phyloP scores from a whole-genome alignment of 495 filamentous ascomycete species.

The Daldinia loculata region DNA sequence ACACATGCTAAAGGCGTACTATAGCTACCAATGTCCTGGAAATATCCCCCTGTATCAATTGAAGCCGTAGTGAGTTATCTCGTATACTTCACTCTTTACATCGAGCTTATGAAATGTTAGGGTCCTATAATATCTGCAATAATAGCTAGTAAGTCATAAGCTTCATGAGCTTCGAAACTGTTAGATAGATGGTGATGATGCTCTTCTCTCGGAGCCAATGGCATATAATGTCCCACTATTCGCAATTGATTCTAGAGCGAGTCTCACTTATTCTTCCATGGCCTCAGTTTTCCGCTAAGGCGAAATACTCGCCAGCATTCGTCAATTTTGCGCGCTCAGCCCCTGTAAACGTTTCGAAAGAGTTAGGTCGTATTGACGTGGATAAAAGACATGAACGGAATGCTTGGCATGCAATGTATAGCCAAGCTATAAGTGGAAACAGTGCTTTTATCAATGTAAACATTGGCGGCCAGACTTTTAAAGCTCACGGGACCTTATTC shows the following conservation, averaged over 20 bases:
- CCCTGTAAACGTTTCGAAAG: background rate
- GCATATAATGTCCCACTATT: background rate
- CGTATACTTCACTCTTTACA: background rate
- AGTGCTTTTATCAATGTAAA: slow-evolving; percentile 7
- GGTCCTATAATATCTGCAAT: background rate
- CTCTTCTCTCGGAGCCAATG: background rate
- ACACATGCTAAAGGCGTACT: background rate
- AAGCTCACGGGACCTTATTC: background rate
- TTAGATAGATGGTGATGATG: background rate
- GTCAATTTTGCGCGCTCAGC: background rate
- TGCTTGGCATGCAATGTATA: slow-evolving; percentile 23
- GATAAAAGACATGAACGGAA: slow-evolving; percentile 32
- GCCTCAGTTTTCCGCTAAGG: background rate
- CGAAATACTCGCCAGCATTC: background rate
- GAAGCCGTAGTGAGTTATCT: background rate
- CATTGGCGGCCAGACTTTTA: slow-evolving; percentile 9
- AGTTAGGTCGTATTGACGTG: slow-evolving; percentile 12
- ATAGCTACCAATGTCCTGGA: background rate
- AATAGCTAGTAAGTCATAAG: background rate
- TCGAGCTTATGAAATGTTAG: too few species aligned
- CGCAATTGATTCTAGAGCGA: background rate
- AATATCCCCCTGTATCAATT: background rate
- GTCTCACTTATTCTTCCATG: background rate
- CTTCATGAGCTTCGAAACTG: background rate
- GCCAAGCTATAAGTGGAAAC: slow-evolving; percentile 5